Conservation (phyloP, 2,329 filamentous ascomycete species). For the Amylocarpus encephaloides region DNA sequence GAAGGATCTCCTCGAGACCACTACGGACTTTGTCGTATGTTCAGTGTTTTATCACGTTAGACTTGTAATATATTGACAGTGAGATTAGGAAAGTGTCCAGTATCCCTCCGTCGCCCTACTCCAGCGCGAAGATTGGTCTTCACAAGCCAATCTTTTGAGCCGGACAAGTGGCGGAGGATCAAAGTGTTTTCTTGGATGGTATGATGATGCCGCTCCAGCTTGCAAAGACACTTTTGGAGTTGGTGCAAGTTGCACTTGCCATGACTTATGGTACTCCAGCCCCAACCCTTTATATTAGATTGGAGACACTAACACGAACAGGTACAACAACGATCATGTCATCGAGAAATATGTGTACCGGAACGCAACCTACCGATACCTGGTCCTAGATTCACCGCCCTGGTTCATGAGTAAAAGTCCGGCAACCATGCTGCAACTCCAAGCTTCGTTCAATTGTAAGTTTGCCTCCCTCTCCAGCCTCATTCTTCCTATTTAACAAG, state of each 20-base stretch:
- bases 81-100: background rate
- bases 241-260: constrained; percentile 1
- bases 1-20: background rate
- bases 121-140: constrained; percentile 7
- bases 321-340: constrained; percentile 1
- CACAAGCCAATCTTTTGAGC: constrained; percentile 2
- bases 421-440: background rate
- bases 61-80: background rate
- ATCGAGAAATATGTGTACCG: constrained; percentile 3
- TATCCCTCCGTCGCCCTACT: constrained; percentile 7
- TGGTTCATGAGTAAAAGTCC: constrained; percentile 1
- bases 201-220: background rate
- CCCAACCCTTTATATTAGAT: background rate
- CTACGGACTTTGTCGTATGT: constrained; percentile 6
- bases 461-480: background rate
- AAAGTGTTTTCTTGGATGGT: constrained; percentile 9
- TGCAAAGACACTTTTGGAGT: constrained; percentile 1
- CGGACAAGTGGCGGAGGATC: background rate
- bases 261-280: constrained; percentile 1
- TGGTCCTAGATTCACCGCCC: background rate
- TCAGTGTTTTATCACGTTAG: background rate
- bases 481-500: background rate
- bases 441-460: constrained; percentile 7
- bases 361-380: constrained; percentile 5
- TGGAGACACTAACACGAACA: background rate